Conservation (phyloP, 2,329 filamentous ascomycete genomes). For the Aspergillus viridinutans region DNA sequence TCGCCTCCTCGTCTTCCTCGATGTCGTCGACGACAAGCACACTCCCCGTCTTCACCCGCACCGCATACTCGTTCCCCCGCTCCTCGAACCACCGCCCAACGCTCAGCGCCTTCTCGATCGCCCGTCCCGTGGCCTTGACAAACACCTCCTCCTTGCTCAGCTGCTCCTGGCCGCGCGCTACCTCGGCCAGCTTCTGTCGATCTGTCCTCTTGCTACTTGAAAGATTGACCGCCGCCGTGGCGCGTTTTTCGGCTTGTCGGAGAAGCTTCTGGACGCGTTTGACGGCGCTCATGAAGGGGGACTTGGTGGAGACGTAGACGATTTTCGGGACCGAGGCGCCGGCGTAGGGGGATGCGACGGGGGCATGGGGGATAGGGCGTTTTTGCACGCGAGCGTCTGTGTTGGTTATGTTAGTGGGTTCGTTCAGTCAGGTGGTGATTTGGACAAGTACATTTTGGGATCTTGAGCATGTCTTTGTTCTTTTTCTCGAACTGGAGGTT, state of each 20-base stretch:
- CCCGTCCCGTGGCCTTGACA: conserved; percentile 57
- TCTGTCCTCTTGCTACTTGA: conserved; percentile 28
- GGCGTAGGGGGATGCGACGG: conserved; percentile 52
- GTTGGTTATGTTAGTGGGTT: conserved; percentile 3
- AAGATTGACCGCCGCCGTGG: conserved; percentile 40
- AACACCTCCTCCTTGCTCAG: conserved; percentile 48
- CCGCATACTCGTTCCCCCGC: conserved; percentile 46
- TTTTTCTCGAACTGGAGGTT: conserved; percentile 38
- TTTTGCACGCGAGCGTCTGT: conserved; percentile 49
- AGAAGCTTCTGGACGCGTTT: conserved; percentile 58
- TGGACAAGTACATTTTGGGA: conserved; percentile 32
- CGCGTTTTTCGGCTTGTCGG: conserved; percentile 49
- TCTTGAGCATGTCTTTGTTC: conserved; percentile 32
- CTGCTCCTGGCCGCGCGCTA: conserved; percentile 31
- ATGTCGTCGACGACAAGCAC: conserved; percentile 60
- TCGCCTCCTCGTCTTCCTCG: conserved; percentile 36
- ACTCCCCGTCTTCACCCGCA: conserved; percentile 53
- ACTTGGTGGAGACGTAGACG: conserved; percentile 53
- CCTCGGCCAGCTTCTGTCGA: conserved; percentile 28
- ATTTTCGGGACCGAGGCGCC: conserved; percentile 47
- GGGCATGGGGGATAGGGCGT: conserved; percentile 55
- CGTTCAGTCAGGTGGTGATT: background rate
- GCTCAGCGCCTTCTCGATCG: conserved; percentile 54
- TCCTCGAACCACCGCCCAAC: conserved; percentile 55
- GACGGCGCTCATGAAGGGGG: conserved; percentile 56